Evolutionary conservation across 1,284 basidiomycete genomes (phyloP), one percentile per base, ranked within the genome.

Genomic region (Sanghuangporus weigelae): DNA sequence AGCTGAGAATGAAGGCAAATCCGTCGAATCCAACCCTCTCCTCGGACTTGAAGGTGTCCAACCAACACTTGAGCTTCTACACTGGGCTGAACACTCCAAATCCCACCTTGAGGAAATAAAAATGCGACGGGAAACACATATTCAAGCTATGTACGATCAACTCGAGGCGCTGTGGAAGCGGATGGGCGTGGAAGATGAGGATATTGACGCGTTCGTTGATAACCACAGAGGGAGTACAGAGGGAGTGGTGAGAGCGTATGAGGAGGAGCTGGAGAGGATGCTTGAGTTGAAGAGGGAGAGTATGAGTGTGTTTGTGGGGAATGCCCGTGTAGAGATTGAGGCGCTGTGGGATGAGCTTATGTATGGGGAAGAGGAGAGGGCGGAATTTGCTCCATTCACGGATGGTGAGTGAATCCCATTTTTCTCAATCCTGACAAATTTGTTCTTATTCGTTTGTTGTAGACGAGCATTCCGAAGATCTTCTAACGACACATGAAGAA

Each of bases 381-480:
- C 82, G n/a, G 86, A 88, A 46, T 95, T 95, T 74, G 83, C 85
- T 3, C 85, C 89, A 0, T 92, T 93, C 72, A 85, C 80, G 11
- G 91, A 95, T 72, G 92, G 93, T 93, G 84, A 74, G 2, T 61
- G 59, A 54, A 62, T 19, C 23, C 35, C 57, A 63, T 23, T 51
- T 59, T 12, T 12, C 51, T 19, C 26, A 51, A 5, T 49, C 61
- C 48, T 59, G 36, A 26, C 14, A 38, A n/a, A 55, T 36, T 58
- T 51, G 14, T 44, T 31, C 39, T 39, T 60, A 61, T 19, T n/a
- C 2, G 5, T 31, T 31, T 31, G 5, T 31, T 31, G 26, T 70
- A 94, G 95, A 95, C 67, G 89, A 95, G 69, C 88, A 89, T 69
- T 92, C 91, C 0, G 95, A 97, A 75, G 94, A 96, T 68, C 78